These are phyloP conservation scores for Naumovozyma dairenensis DNA, from an alignment of 805 yeast genomes.

Conservation along the genomic window DNA sequence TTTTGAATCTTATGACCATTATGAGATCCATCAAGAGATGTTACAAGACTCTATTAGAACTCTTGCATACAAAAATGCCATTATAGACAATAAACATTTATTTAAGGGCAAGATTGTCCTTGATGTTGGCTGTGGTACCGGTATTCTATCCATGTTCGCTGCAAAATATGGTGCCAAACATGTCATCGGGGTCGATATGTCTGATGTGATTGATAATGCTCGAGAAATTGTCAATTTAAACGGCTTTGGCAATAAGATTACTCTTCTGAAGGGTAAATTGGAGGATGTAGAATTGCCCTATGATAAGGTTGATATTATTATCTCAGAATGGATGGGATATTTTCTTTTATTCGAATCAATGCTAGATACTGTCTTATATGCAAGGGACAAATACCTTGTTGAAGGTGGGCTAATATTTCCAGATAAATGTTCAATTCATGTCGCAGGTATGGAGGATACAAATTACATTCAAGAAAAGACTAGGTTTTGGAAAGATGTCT, in stretches of 20 bases:
- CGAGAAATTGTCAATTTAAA: slow-evolving; percentile 72
- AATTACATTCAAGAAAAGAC: slow-evolving; percentile 86
- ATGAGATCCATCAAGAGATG: slow-evolving; percentile 96
- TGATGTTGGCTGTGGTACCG: slow-evolving; percentile 99
- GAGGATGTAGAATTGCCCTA: slow-evolving; percentile 87
- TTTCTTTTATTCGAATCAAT: slow-evolving; percentile 91
- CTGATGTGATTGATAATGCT: slow-evolving; percentile 95
- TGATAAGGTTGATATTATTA: slow-evolving; percentile 83
- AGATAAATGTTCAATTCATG: slow-evolving; percentile 79
- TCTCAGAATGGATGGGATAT: slow-evolving; percentile 99
- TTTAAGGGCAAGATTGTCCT: slow-evolving; percentile 90
- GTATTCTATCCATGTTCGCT: slow-evolving; percentile 95
- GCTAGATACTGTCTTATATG: slow-evolving; percentile 90
- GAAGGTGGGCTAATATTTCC: slow-evolving; percentile 89
- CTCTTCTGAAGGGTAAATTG: slow-evolving; percentile 81
- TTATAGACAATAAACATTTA: slow-evolving; percentile 75
- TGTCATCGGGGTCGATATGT: slow-evolving; percentile 95
- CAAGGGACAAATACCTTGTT: slow-evolving; percentile 77
- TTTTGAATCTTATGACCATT: slow-evolving; percentile 87
- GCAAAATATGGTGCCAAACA: slow-evolving; percentile 98
- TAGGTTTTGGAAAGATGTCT: slow-evolving; percentile 91
- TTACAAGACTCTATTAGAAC: slow-evolving; percentile 87
- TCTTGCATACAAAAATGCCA: slow-evolving; percentile 79
- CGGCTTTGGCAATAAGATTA: slow-evolving; percentile 78
- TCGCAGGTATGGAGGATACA: slow-evolving; percentile 90